Evolutionary conservation across 176 grass and related monocot genomes (phyloP).

Genomic region (Cocos nucifera): DNA sequence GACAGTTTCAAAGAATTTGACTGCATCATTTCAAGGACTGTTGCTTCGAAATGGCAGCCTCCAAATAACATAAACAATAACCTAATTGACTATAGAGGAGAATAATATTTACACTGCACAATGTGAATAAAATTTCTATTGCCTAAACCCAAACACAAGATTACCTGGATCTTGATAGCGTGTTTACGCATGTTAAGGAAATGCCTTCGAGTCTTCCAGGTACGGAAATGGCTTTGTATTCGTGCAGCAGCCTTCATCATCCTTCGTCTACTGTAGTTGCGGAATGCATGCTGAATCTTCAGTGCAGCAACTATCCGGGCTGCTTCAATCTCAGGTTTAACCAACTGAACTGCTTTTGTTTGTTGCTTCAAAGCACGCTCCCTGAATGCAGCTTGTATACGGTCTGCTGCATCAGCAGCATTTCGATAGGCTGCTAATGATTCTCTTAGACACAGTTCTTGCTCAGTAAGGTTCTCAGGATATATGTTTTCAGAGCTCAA

Average conservation of each 20-base stretch:
- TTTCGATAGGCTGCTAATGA: slow-evolving; percentile 91
- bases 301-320: slow-evolving; percentile 75
- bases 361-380: slow-evolving; percentile 76
- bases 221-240: slow-evolving; percentile 93
- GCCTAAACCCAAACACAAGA: no score
- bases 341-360: slow-evolving; percentile 76
- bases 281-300: slow-evolving; percentile 88
- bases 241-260: slow-evolving; percentile 72
- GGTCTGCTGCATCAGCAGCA: slow-evolving; percentile 85
- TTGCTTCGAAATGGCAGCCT: no score
- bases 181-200: slow-evolving; percentile 70
- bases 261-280: slow-evolving; percentile 71
- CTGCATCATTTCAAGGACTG: no score
- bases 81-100: no score
- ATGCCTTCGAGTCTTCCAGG: slow-evolving; percentile 58
- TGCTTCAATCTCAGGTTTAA: slow-evolving; percentile 63
- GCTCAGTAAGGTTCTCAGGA: slow-evolving; percentile 64
- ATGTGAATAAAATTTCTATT: no score
- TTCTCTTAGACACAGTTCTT: slow-evolving; percentile 90
- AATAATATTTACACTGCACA: no score
- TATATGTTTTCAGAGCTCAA: slow-evolving; percentile 29
- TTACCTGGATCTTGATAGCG: slow-evolving; percentile 81
- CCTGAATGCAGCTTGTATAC: slow-evolving; percentile 85
- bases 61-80: no score
- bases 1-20: no score